Evolutionary conservation across 352 stramenopile species (phyloP).

Genomic region (Pythium aphanidermatum): DNA sequence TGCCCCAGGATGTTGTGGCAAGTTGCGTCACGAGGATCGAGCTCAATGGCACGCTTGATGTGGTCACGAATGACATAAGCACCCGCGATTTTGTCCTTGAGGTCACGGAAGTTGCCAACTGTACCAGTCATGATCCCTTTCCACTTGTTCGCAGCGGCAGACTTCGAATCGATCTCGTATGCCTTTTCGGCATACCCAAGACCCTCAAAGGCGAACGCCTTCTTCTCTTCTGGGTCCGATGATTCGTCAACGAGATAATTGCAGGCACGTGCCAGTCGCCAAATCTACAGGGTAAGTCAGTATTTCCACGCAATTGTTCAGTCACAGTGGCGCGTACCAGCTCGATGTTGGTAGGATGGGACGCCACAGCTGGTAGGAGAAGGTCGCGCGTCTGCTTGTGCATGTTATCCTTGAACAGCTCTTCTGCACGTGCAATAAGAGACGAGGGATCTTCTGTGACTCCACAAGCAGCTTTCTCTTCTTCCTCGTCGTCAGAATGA

Average conservation of each 20-base stretch:
- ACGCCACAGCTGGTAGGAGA: conserved; percentile 30
- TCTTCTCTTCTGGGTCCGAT: conserved; percentile 38
- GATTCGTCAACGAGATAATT: conserved; percentile 55
- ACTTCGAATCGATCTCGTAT: conserved; percentile 38
- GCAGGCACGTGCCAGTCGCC: conserved; percentile 52
- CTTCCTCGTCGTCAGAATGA: conserved; percentile 15
- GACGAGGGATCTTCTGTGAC: conserved; percentile 18
- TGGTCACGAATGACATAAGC: conserved; percentile 64
- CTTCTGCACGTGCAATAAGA: conserved; percentile 35
- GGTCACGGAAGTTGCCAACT: conserved; percentile 50
- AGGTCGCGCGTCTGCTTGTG: conserved; percentile 35
- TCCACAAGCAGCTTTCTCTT: conserved; percentile 24
- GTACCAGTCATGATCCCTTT: conserved; percentile 67
- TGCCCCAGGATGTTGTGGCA: conserved; percentile 68
- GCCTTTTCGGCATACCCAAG: conserved; percentile 43
- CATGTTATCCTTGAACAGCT: conserved; percentile 41
- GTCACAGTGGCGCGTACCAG: conserved; percentile 26
- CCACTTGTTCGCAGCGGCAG: conserved; percentile 61
- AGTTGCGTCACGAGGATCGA: conserved; percentile 54
- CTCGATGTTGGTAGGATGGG: conserved; percentile 37
- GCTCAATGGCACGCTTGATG: conserved; percentile 61
- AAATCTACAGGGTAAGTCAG: conserved; percentile 28
- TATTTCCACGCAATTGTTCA: not conserved
- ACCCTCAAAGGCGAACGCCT: conserved; percentile 46
- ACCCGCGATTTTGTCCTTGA: conserved; percentile 67